Base-by-base conservation (phyloP, 208 protist species). In the Trypanosoma vivax region DNA sequence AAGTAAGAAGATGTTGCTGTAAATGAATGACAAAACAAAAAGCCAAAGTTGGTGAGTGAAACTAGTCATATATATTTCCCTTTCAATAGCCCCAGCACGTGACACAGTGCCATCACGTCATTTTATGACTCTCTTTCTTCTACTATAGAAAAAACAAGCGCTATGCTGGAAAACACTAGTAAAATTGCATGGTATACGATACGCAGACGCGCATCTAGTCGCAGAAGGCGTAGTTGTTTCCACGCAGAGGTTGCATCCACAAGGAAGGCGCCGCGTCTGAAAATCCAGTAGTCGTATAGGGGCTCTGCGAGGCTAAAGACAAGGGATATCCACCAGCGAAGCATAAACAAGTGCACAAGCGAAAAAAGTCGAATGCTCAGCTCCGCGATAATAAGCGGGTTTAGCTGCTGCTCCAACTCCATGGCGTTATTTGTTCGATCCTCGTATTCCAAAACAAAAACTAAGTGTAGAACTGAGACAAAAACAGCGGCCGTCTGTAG, bases 171-270 rank as follows among this genome's bases (percentile, higher is more conserved):
- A 3, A 48, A n/a, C 2, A 84, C 2, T 0, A 79, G 25, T 59
- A 90, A 54, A 9, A 78, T 2, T 9, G 38, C 24, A 37, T 75
- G 60, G 42, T 75, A 82, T 1, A 14, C 63, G n/a, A 73, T 2
- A 30, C 82, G 70, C 24, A 86, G 50, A 23, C 66, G 50, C 2
- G 60, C 52, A 58, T 90, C 82, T 3, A 48, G 27, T 24, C 68
- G 57, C 23, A 81, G 46, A 0, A 37, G 19, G 0, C 54, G 59
- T n/a, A 83, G 40, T 21, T 81, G 67, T 31, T 79, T 85, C 77
- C 78, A 90, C 25, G 82, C 50, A 0, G 74, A 82, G 5, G 82
- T 84, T 7, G 70, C 71, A 43, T 90, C 82, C 9, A 90, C 58
- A 19, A 86, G 48, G 1, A 90, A 55, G 5, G 69, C 67, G 3